Conservation (phyloP, 148 eudicot genomes). For the Camellia lanceoleosa region DNA sequence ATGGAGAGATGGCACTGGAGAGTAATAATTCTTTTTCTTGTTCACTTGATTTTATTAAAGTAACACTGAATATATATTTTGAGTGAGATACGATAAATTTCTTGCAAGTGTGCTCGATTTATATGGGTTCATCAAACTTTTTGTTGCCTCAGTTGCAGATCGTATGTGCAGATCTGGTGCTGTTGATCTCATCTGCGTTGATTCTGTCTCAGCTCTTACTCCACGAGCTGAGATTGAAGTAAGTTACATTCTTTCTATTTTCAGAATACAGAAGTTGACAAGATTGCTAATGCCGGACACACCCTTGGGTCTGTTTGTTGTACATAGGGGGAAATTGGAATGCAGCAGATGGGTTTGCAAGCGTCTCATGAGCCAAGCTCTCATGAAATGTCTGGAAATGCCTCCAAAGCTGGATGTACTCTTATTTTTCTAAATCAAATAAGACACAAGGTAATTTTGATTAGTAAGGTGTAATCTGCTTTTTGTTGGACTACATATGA, state of each 20-base stretch:
- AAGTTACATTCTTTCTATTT: slow-evolving; percentile 9
- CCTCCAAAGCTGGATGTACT: slow-evolving; percentile 98
- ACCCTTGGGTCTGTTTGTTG: slow-evolving; percentile 12
- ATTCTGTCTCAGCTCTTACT: slow-evolving; percentile 97
- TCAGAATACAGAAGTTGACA: not conserved
- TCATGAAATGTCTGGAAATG: slow-evolving; percentile 99
- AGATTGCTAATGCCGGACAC: slow-evolving; percentile 12
- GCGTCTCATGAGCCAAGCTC: slow-evolving; percentile 98
- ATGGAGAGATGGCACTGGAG: slow-evolving; percentile 98
- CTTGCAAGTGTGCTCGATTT: not conserved
- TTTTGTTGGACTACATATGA: not conserved
- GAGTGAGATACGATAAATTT: slow-evolving; percentile 1
- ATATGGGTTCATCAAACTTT: slow-evolving; percentile 7
- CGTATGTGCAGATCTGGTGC: slow-evolving; percentile 99
- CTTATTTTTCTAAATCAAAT: slow-evolving; percentile 94
- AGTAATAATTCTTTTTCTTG: slow-evolving; percentile 51
- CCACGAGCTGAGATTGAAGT: slow-evolving; percentile 99
- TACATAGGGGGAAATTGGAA: slow-evolving; percentile 88
- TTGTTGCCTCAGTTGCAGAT: slow-evolving; percentile 72
- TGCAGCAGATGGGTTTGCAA: slow-evolving; percentile 99
- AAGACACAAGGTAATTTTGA: slow-evolving; percentile 68
- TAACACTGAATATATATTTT: not conserved
- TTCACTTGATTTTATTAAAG: slow-evolving; percentile 2
- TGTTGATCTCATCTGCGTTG: slow-evolving; percentile 87
- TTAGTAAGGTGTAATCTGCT: not conserved